Evolutionary conservation across 305 asterid species (phyloP), one percentile per base, ranked within the genome.

Genomic region (Fraxinus ornus): DNA sequence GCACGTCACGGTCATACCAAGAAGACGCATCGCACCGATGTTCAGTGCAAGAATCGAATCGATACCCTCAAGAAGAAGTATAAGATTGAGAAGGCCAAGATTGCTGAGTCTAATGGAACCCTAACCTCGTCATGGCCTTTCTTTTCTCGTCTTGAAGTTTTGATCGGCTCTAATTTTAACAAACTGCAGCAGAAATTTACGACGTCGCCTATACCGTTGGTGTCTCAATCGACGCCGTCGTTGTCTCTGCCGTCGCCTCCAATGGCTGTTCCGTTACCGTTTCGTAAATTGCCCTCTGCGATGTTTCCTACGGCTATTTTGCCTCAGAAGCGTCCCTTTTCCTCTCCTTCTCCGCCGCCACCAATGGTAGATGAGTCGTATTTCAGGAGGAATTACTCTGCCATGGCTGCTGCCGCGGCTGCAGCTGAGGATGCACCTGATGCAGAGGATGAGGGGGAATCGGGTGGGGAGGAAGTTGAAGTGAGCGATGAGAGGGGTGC

Each of bases 321-420:
- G 21, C 90, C 92, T 0, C 95, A 91, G 91, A 94, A 94, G 83
- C 89, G 97, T 13, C 90, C 89, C 55, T 55, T 77, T 84, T 80
- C 83, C 33, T 81, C 82, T 41, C 90, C 92, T 12, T 90, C 89
- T 24, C 89, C 79, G 75, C 89, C 82, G 78, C 82, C 85, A 24
- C 87, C 90, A 26, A 90, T 83, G 4, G 78, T 84, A 83, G 95
- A 87, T 57, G 92, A 86, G 83, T 89, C 94, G 7, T 86, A 82
- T 79, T 91, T 95, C 79, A 91, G 91, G 91, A 90, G 90, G 88
- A 94, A 93, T 90, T 95, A 95, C 79, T 93, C 98, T 0, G 94
- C 93, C 1, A 88, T 93, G 88, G 98, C 98, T 0, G 98, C 98
- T 17, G 97, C 97, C 0, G 97, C 97, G 0, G 97, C 94, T 0